Conservation (phyloP, 345 rosid species). For the Lumnitzera racemosa region DNA sequence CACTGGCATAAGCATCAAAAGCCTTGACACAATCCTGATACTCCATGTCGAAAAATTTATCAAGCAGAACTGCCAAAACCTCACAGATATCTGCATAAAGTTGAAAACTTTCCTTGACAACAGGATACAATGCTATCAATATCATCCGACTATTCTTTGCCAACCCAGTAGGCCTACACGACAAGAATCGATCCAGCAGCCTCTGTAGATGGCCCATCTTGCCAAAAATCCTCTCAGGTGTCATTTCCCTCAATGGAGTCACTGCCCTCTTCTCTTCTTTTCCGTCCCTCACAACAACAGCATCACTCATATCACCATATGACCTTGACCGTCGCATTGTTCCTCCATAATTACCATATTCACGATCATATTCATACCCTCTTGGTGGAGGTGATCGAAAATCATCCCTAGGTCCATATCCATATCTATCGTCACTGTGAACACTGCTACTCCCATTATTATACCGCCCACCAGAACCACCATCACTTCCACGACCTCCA, state of each 20-base stretch:
- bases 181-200: constrained; percentile 63
- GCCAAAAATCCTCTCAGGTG: constrained; percentile 61
- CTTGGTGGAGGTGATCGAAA: constrained; percentile 65
- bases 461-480: constrained; percentile 13
- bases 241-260: constrained; percentile 76
- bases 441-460: constrained; percentile 24
- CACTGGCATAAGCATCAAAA: constrained; percentile 76
- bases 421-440: constrained; percentile 35
- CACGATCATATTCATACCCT: constrained; percentile 38
- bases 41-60: constrained; percentile 81
- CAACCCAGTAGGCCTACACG: constrained; percentile 65
- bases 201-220: constrained; percentile 62
- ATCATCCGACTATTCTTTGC: constrained; percentile 76
- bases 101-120: constrained; percentile 83
- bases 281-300: constrained; percentile 38
- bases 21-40: constrained; percentile 72
- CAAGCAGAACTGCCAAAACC: constrained; percentile 74
- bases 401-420: constrained; percentile 33
- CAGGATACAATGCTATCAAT: constrained; percentile 52
- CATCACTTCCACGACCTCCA: constrained; percentile 17
- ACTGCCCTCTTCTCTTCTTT: constrained; percentile 50
- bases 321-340: constrained; percentile 58
- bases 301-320: constrained; percentile 65
- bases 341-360: constrained; percentile 24
- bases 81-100: constrained; percentile 76